Percentiles rank a stretch among this genome's conserved stretches.
Evolutionary conservation across 345 rosid species (phyloP).

Genomic region (Pugionium cornutum): DNA sequence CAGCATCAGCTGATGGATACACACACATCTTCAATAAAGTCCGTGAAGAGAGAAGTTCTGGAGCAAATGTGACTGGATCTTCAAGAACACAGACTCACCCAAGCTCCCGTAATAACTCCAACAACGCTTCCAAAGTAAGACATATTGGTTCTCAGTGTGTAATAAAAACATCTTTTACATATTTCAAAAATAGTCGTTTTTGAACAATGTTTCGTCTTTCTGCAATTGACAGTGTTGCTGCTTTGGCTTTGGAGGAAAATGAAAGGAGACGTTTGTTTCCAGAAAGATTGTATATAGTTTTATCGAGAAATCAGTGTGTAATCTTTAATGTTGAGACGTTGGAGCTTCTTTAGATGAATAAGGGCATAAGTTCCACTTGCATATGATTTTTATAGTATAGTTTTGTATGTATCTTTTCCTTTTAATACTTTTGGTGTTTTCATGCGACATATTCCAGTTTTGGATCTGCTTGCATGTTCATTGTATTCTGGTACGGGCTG

Average conservation of each 20-base stretch:
- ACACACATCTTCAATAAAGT: slow-evolving; percentile 88
- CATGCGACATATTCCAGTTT: no score
- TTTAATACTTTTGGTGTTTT: no score
- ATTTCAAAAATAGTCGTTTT: not conserved
- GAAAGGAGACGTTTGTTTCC: slow-evolving; percentile 33
- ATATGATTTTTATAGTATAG: no score
- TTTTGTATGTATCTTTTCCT: no score
- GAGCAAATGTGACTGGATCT: slow-evolving; percentile 51
- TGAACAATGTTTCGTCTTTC: slow-evolving; percentile 3
- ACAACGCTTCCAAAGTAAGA: slow-evolving; percentile 52
- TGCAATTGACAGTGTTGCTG: slow-evolving; percentile 39
- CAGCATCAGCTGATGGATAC: slow-evolving; percentile 80
- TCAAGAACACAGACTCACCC: slow-evolving; percentile 45
- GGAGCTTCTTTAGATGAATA: no score
- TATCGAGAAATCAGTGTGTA: slow-evolving; percentile 31
- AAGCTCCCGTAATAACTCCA: slow-evolving; percentile 24
- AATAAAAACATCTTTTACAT: no score
- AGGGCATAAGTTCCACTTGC: no score
- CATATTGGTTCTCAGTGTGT: slow-evolving; percentile 11
- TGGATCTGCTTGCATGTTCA: no score
- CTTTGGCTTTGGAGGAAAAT: slow-evolving; percentile 59
- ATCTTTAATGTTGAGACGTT: not conserved
- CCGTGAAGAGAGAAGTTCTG: slow-evolving; percentile 67
- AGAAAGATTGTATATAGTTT: slow-evolving; percentile 21
- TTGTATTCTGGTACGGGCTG: no score